Percentiles rank a stretch among this genome's conserved stretches.
Evolutionary conservation across 345 rosid genomes (phyloP).

Genomic region (Salix purpurea): DNA sequence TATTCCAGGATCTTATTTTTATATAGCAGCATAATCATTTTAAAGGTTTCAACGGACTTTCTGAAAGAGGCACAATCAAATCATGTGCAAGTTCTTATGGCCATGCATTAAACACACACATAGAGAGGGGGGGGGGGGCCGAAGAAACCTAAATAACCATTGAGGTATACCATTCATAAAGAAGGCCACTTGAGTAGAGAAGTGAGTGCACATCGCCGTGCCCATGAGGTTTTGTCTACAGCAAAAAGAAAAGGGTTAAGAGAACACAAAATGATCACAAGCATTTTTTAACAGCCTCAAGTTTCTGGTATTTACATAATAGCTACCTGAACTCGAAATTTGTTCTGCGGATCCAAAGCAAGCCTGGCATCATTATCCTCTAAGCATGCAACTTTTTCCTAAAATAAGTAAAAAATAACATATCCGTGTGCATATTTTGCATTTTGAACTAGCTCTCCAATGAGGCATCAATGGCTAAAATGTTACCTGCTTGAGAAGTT

Average conservation of each 20-base stretch:
- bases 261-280: background rate
- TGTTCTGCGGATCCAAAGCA: slow-evolving; percentile 76
- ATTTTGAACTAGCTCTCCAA: background rate
- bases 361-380: slow-evolving; percentile 89
- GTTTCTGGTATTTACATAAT: background rate
- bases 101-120: too few species aligned
- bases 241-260: slow-evolving; percentile 23
- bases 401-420: slow-evolving; percentile 11
- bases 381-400: slow-evolving; percentile 99
- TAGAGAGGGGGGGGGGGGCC: too few species aligned
- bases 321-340: slow-evolving; percentile 78
- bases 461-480: slow-evolving; percentile 1
- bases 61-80: background rate
- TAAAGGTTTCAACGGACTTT: background rate
- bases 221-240: slow-evolving; percentile 95
- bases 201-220: slow-evolving; percentile 96
- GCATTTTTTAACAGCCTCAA: background rate
- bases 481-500: slow-evolving; percentile 85
- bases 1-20: background rate
- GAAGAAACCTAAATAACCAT: slow-evolving; percentile 5
- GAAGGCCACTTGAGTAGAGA: slow-evolving; percentile 81
- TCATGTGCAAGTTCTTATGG: background rate
- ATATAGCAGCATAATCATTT: background rate
- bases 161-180: slow-evolving; percentile 54
- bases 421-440: background rate